Base-by-base conservation (phyloP, 2,329 filamentous ascomycete species). In the Pseudogymnoascus sp. region DNA sequence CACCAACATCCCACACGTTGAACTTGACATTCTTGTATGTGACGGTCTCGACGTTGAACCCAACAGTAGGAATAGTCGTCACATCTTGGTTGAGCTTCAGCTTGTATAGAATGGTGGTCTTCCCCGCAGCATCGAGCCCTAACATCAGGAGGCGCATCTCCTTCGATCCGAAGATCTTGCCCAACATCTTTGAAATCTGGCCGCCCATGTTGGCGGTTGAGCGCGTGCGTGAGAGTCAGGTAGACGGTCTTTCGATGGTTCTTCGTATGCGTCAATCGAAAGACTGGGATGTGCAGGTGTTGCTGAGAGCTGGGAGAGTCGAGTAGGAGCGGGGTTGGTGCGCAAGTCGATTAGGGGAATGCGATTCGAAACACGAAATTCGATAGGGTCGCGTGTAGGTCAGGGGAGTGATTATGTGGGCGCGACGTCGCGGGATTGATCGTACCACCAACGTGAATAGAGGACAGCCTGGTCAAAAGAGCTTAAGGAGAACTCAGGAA, bases 21-120 rank as follows among this genome's bases (percentile, higher is more conserved):
- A 97, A 97, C 79, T 97, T 96, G 79, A 97, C 93, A 77, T 97
- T 97, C 85, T 97, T 97, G 83, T 96, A 97, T 70, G 93, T 96
- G 72, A 97, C 93, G 4, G 92, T 96, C 83, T 97, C 93, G 77
- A 97, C 95, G 84, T 97, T 97, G 85, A 97, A 97, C 71, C 93
- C 95, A 72, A 99, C 95, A 35, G 95, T 99, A 56, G 95, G 95
- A 75, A 97, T 97, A 61, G 95, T 97, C 66, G 95, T 97, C 72
- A 97, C 93, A 75, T 96, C 93, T 82, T 97, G 92, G 78, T 93
- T 93, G 65, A 97, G 87, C 85, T 97, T 97, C 75, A 99, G 85
- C 83, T 97, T 97, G 85, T 97, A 99, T 67, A 99, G 88, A 74
- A 97, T 97, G 63, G 95, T 97, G 59, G 95, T 99, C 84, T 99